These are phyloP conservation scores for Cymbidium sinense DNA, from an alignment of 106 monocot genomes.

Conservation along the genomic window DNA sequence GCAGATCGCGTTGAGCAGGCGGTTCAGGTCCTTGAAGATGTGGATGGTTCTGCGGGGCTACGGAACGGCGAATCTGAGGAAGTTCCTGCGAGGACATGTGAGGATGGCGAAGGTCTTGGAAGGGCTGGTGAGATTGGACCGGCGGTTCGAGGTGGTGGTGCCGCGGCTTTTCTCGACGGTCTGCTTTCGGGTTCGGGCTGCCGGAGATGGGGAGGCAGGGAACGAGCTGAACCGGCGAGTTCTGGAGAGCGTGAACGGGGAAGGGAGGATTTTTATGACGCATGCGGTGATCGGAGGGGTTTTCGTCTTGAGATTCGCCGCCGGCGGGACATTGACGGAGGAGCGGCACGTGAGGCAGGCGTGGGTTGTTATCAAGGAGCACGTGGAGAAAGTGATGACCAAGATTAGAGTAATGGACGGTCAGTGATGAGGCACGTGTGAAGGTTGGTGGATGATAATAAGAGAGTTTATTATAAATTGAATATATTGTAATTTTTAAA, in stretches of 20 bases:
- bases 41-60: slow-evolving; percentile 47
- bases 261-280: slow-evolving; percentile 33
- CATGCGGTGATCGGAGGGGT: slow-evolving; percentile 40
- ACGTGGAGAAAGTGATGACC: slow-evolving; percentile 9
- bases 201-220: neutral
- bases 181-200: slow-evolving; percentile 22
- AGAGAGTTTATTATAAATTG: no score
- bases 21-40: slow-evolving; percentile 39
- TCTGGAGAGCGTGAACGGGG: slow-evolving; percentile 22
- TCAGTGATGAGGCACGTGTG: no score
- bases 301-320: slow-evolving; percentile 40
- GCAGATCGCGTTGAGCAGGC: slow-evolving; percentile 49
- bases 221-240: slow-evolving; percentile 25
- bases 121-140: slow-evolving; percentile 25
- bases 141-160: slow-evolving; percentile 52
- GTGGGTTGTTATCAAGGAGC: slow-evolving; percentile 32
- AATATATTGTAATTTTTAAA: no score
- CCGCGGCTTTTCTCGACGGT: slow-evolving; percentile 36
- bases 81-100: slow-evolving; percentile 32
- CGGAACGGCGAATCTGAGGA: slow-evolving; percentile 29
- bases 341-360: slow-evolving; percentile 33
- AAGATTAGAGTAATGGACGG: neutral
- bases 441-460: no score
- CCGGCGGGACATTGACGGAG: slow-evolving; percentile 46
- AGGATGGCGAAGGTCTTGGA: slow-evolving; percentile 47